Conservation (phyloP, 108 stramenopile genomes). For the Pseudonitzschia multistriata region DNA sequence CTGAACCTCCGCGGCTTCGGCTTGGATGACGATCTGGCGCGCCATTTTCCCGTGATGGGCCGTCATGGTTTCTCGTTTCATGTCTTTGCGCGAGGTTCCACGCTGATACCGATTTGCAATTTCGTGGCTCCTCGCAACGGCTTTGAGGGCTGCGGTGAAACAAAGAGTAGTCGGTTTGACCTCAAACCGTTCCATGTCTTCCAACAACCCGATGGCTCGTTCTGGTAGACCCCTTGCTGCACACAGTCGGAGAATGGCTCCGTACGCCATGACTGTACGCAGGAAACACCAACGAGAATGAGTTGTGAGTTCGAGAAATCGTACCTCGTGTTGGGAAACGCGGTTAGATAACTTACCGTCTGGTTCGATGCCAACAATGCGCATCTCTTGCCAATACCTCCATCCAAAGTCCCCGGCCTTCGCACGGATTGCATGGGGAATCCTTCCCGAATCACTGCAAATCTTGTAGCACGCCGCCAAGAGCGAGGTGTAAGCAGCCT, state of each 20-base stretch:
- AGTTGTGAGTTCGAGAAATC: background rate
- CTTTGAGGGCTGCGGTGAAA: conserved; percentile 70
- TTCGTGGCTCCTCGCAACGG: conserved; percentile 71
- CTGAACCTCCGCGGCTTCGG: conserved; percentile 76
- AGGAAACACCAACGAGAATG: background rate
- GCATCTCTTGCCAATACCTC: conserved; percentile 83
- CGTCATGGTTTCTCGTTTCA: conserved; percentile 59
- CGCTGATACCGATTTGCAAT: conserved; percentile 68
- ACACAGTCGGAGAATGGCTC: conserved; percentile 73
- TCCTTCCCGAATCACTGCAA: conserved; percentile 50
- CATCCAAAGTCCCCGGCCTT: conserved; percentile 73
- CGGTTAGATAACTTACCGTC: conserved; percentile 37
- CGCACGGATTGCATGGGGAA: conserved; percentile 67
- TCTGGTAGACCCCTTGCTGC: conserved; percentile 78
- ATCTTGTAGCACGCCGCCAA: conserved; percentile 81
- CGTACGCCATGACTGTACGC: conserved; percentile 64
- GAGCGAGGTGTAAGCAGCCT: conserved; percentile 81
- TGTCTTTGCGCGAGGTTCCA: conserved; percentile 57
- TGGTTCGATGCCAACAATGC: conserved; percentile 70
- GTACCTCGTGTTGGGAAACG: background rate
- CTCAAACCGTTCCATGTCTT: conserved; percentile 73
- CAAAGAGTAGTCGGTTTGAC: conserved; percentile 81
- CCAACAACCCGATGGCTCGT: conserved; percentile 67
- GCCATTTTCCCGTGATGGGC: conserved; percentile 83
- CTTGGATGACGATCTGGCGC: conserved; percentile 63